These are phyloP conservation scores for Rhizopogon salebrosus DNA, from an alignment of 768 basidiomycete genomes.

Conservation along the genomic window DNA sequence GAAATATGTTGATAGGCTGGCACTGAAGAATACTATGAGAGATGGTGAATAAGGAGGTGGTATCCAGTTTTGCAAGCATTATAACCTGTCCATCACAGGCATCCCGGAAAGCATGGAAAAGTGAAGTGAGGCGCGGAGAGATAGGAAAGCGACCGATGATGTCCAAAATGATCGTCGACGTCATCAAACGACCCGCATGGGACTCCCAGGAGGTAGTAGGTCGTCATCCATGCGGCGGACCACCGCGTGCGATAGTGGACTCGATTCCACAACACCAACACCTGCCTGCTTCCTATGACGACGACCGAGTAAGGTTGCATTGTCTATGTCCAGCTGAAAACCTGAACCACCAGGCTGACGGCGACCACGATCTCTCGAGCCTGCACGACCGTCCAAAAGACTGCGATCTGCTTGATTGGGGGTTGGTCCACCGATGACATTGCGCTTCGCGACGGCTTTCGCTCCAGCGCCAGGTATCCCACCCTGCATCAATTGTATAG, in stretches of 20 bases:
- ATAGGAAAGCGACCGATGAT: neutral
- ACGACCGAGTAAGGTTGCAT: constrained; percentile 80
- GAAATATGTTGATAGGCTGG: neutral
- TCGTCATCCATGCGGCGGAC: constrained; percentile 2
- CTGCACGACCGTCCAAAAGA: constrained; percentile 61
- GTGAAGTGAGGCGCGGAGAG: neutral
- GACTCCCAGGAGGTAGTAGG: constrained; percentile 20
- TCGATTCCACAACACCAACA: constrained; percentile 21
- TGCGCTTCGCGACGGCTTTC: constrained; percentile 11
- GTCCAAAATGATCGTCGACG: neutral
- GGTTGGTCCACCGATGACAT: constrained; percentile 1
- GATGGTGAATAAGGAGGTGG: neutral
- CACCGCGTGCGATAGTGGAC: constrained; percentile 28
- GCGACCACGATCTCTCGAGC: constrained; percentile 55
- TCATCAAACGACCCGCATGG: constrained; percentile 25
- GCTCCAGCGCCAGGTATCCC: constrained; percentile 2
- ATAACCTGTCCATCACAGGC: neutral
- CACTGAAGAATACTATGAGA: neutral
- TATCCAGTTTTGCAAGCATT: neutral
- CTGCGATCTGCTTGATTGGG: constrained; percentile 15
- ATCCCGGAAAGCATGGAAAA: neutral
- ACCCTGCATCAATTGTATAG: neutral
- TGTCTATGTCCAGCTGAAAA: constrained; percentile 86
- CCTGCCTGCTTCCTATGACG: constrained; percentile 40
- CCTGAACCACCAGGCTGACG: constrained; percentile 23